phyloP scores from a whole-genome alignment of 139 green algal species.

The Micractinium conductrix region DNA sequence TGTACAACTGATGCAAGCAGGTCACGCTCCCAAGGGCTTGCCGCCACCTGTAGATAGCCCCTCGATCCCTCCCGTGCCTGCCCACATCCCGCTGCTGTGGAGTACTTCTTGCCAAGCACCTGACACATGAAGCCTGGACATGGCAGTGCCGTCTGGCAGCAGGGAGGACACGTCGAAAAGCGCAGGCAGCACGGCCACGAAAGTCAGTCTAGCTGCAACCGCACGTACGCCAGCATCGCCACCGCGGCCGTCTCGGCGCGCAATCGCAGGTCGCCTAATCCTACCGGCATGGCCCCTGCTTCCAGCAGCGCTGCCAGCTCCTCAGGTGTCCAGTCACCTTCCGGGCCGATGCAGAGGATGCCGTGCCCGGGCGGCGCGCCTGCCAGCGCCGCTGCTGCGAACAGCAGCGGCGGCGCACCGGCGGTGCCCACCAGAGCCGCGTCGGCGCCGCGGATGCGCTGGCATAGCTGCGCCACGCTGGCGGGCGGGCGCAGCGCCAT shows the following conservation, averaged over 20 bases:
- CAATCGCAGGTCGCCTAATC: slow-evolving; percentile 76
- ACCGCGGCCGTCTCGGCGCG: slow-evolving; percentile 89
- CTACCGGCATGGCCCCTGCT: slow-evolving; percentile 68
- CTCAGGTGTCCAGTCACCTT: slow-evolving; percentile 87
- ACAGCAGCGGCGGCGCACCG: slow-evolving; percentile 57
- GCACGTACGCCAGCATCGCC: slow-evolving; percentile 73
- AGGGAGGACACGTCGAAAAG: too few relatives aligned
- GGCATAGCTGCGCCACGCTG: slow-evolving; percentile 44
- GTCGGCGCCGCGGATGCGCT: neutral
- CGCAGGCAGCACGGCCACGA: too few relatives aligned
- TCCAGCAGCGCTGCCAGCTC: slow-evolving; percentile 67
- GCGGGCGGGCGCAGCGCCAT: slow-evolving; percentile 57
- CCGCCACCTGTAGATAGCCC: too few relatives aligned
- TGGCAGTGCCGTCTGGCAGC: too few relatives aligned
- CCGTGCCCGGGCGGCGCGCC: neutral
- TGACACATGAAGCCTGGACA: too few relatives aligned
- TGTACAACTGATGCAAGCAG: too few relatives aligned
- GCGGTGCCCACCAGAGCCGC: slow-evolving; percentile 54
- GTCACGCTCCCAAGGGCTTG: too few relatives aligned
- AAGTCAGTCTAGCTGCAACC: slow-evolving; percentile 32
- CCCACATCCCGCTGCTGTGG: too few relatives aligned
- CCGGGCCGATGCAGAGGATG: slow-evolving; percentile 82
- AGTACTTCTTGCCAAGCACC: too few relatives aligned
- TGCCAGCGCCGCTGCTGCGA: slow-evolving; percentile 29
- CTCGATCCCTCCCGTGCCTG: too few relatives aligned